These are phyloP conservation scores for Mycena haematopus DNA, from an alignment of 768 basidiomycete genomes.

Conservation along the genomic window DNA sequence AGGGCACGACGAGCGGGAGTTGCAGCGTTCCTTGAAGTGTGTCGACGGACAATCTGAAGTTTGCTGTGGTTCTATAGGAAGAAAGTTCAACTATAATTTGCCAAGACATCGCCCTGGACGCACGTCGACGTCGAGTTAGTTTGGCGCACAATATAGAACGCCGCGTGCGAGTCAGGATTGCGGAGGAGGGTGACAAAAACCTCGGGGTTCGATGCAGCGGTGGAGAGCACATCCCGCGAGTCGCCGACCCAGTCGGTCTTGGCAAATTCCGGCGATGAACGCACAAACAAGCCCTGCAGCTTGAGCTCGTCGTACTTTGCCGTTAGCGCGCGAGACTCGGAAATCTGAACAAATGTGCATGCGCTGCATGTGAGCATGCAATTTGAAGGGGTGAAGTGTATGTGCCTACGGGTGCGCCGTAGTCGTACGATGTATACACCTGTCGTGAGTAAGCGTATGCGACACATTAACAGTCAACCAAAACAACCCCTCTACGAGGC, in stretches of 20 bases:
- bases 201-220: constrained; percentile 45
- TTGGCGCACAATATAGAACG: constrained; percentile 77
- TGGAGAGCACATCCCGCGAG: constrained; percentile 48
- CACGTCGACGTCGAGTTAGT: constrained; percentile 70
- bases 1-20: constrained; percentile 58
- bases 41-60: constrained; percentile 66
- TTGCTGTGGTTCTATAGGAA: constrained; percentile 46
- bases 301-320: constrained; percentile 81
- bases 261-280: constrained; percentile 78
- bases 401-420: constrained; percentile 62
- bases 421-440: constrained; percentile 69
- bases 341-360: constrained; percentile 43
- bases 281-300: constrained; percentile 76
- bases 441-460: neutral
- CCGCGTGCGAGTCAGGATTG: constrained; percentile 70
- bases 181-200: constrained; percentile 67
- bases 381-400: neutral
- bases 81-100: neutral
- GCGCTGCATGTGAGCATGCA: neutral
- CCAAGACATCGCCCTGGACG: constrained; percentile 35
- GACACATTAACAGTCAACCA: neutral
- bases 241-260: constrained; percentile 81
- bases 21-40: constrained; percentile 57
- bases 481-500: constrained; percentile 2
- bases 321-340: constrained; percentile 72